A percentile compares a stretch with the other conserved stretches of the same genome.
Evolutionary conservation across 2,329 filamentous ascomycete genomes (phyloP).

Genomic region (Verticillium dahliae): DNA sequence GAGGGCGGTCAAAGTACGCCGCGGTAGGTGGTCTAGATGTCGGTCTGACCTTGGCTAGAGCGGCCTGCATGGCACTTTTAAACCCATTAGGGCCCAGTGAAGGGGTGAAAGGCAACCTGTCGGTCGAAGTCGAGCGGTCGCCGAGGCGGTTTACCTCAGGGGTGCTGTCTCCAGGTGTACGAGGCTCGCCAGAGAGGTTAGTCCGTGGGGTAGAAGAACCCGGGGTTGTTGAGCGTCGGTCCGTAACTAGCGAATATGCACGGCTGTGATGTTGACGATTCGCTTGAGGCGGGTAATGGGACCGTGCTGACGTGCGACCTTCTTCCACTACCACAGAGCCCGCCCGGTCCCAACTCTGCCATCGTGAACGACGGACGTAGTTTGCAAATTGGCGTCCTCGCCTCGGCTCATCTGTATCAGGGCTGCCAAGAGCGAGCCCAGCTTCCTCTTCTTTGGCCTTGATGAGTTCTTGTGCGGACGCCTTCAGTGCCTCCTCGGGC

Average conservation of each 20-base stretch:
- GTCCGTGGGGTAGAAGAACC: background rate
- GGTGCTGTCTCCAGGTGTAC: background rate
- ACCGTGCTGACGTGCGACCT: constrained; percentile 6
- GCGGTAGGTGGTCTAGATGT: constrained; percentile 10
- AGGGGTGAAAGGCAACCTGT: background rate
- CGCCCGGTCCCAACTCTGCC: constrained; percentile 10
- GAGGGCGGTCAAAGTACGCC: constrained; percentile 5
- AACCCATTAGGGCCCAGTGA: constrained; percentile 14
- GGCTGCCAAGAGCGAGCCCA: background rate
- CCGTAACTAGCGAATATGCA: background rate
- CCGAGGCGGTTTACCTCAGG: no score
- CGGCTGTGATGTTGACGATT: constrained; percentile 6
- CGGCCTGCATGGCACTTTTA: constrained; percentile 26
- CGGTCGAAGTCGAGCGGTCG: background rate
- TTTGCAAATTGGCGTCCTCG: constrained; percentile 8
- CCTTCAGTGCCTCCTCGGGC: background rate
- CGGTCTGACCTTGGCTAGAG: constrained; percentile 16
- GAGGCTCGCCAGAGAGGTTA: background rate
- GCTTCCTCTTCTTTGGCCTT: constrained; percentile 2
- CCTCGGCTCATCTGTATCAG: background rate
- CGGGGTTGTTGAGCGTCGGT: background rate
- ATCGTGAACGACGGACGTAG: constrained; percentile 10
- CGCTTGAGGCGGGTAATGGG: constrained; percentile 10
- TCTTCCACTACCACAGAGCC: constrained; percentile 9
- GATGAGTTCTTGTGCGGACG: background rate